Base-by-base conservation (phyloP, 2,329 filamentous ascomycete species). In the Fusarium transvaalense region DNA sequence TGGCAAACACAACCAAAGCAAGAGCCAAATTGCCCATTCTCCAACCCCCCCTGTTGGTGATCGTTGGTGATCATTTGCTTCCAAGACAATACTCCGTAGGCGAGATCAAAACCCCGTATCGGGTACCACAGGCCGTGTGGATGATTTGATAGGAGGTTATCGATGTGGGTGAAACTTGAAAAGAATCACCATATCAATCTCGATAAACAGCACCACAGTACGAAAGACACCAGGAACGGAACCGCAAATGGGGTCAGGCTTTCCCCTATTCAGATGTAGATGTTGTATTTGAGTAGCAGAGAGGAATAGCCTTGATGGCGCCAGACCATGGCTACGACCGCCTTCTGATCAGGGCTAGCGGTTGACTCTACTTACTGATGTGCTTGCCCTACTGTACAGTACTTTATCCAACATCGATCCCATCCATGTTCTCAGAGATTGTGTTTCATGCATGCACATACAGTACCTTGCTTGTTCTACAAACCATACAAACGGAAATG, bases 41-140 rank as follows among this genome's bases (percentile, higher is more conserved):
- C 12, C 53, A 19, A 37, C n/a, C 43, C 45, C 45, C 53, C 45
- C 46, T 52, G 53, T 59, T 64, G 45, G 27, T 63, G 60, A 59
- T 53, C 61, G 53, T 59, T 64, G 45, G 27, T 63, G 60, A 59
- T 53, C 61, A 47, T 46, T 35, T 51, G 25, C 39, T 37, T 45
- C 21, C 14, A 52, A 51, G 34, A 56, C 34, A 51, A 51, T 29
- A 29, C 32, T 51, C 37, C 23, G 35, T 23, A 35, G 48, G 53
- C n/a, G 46, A 65, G 23, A 53, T 53, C 39, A 46, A 42, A 39
- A 15, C 29, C 35, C 32, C n/a, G 23, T 47, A 50, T 37, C n/a
- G 32, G 39, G 35, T 54, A 48, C 61, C 23, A 42, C 41, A 35
- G 51, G 31, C 41, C 34, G 56, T 46, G 32, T 27, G 47, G 37